A percentile compares a stretch with the other conserved stretches of the same genome.
Evolutionary conservation across 768 basidiomycete species (phyloP).

Genomic region (Russula brevipes): DNA sequence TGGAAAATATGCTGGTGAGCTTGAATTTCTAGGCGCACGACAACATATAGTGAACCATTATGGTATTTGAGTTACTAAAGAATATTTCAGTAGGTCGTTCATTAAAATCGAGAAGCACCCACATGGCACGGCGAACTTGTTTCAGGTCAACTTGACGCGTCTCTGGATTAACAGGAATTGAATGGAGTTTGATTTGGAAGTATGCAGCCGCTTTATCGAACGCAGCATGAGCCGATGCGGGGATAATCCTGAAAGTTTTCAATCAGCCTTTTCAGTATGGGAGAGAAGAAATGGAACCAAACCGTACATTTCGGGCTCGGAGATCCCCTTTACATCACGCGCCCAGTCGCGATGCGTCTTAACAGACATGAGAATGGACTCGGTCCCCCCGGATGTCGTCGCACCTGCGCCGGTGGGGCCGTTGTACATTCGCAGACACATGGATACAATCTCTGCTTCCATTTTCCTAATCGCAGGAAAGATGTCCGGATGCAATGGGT

Average conservation of each 20-base stretch:
- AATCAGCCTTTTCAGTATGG: constrained; percentile 5
- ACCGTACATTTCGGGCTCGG: constrained; percentile 84
- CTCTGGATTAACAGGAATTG: constrained; percentile 69
- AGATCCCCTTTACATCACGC: constrained; percentile 75
- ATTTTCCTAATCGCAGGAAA: constrained; percentile 93
- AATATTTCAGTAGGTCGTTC: constrained; percentile 9
- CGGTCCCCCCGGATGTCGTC: constrained; percentile 94
- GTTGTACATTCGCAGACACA: constrained; percentile 82
- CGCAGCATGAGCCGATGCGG: constrained; percentile 84
- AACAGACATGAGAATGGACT: constrained; percentile 92
- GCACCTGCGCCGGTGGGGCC: constrained; percentile 82
- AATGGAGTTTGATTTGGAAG: constrained; percentile 84
- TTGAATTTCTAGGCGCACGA: neutral
- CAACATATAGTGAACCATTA: constrained; percentile 51
- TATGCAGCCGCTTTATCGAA: constrained; percentile 92
- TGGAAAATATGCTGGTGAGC: constrained; percentile 29
- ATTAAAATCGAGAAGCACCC: constrained; percentile 31
- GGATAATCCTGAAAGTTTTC: constrained; percentile 58
- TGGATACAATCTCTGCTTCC: constrained; percentile 92
- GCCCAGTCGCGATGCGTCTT: constrained; percentile 97
- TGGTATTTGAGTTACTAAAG: constrained; percentile 79
- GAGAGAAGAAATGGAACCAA: neutral
- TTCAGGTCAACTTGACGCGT: constrained; percentile 78
- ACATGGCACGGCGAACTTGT: constrained; percentile 83
- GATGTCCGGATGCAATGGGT: constrained; percentile 89